Percentiles rank a stretch among this genome's conserved stretches.
phyloP scores from a whole-genome alignment of 768 basidiomycete species.

The Lactifluus piperatus region DNA sequence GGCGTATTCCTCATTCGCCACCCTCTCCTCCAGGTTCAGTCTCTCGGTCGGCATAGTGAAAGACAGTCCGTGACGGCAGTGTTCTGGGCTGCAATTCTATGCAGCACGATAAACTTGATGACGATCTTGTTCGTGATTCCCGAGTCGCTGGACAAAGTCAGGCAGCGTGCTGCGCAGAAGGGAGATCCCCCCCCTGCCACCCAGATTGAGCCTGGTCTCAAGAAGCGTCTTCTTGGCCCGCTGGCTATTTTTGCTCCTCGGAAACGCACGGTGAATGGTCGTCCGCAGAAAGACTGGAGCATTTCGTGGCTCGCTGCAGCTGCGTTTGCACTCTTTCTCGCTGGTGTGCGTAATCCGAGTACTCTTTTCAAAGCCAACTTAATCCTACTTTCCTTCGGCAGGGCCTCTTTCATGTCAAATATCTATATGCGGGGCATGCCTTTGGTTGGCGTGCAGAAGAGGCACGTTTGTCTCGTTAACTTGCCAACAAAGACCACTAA shows the following conservation, averaged over 20 bases:
- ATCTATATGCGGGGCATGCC: constrained; percentile 66
- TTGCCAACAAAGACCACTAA: background rate
- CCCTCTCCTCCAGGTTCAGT: constrained; percentile 30
- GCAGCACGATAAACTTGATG: constrained; percentile 43
- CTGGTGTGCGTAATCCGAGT: constrained; percentile 40
- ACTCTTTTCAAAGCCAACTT: background rate
- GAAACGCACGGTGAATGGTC: constrained; percentile 34
- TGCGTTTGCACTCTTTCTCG: constrained; percentile 55
- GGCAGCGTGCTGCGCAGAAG: constrained; percentile 33
- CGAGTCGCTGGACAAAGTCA: constrained; percentile 34
- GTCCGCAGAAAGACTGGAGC: constrained; percentile 49
- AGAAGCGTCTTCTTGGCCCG: constrained; percentile 48
- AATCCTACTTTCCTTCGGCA: constrained; percentile 21
- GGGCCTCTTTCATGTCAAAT: constrained; percentile 70
- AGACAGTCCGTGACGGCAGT: constrained; percentile 37
- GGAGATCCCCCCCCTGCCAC: constrained; percentile 32
- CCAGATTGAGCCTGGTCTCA: constrained; percentile 23
- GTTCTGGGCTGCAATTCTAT: constrained; percentile 44
- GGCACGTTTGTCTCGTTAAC: constrained; percentile 25
- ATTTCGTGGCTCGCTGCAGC: constrained; percentile 58
- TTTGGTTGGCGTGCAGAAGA: constrained; percentile 60
- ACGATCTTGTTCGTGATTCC: constrained; percentile 48
- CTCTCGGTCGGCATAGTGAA: constrained; percentile 19
- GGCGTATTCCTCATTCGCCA: constrained; percentile 43
- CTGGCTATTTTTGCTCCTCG: constrained; percentile 63